Percentiles rank a stretch among this genome's conserved stretches.
These are phyloP conservation scores for Spathaspora gorwiae DNA, from an alignment of 805 yeast genomes.

Conservation along the genomic window DNA sequence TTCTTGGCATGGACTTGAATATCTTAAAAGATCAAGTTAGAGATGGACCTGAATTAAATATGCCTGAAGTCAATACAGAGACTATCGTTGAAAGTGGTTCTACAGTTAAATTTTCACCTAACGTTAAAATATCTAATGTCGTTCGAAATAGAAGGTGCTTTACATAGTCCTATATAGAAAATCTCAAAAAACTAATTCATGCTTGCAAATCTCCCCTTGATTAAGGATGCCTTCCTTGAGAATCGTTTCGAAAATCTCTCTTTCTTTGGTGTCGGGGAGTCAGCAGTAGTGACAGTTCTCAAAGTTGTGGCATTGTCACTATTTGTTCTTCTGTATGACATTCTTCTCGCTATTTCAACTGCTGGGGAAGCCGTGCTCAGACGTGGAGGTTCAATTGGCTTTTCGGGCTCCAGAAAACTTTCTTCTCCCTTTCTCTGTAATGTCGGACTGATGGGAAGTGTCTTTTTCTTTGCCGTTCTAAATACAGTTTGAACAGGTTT, in stretches of 20 bases:
- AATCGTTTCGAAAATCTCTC: conserved; percentile 29
- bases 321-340: conserved; percentile 7
- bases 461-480: conserved; percentile 52
- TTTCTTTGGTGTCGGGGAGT: conserved; percentile 9
- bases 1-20: conserved; percentile 53
- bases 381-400: conserved; percentile 1
- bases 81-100: conserved; percentile 55
- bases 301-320: conserved; percentile 3
- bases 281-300: conserved; percentile 10
- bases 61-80: conserved; percentile 67
- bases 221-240: conserved; percentile 31
- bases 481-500: conserved; percentile 82
- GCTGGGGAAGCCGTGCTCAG: conserved; percentile 1
- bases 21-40: conserved; percentile 41
- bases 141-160: conserved; percentile 1
- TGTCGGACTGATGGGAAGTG: conserved; percentile 45
- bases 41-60: conserved; percentile 71
- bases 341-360: conserved; percentile 2
- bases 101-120: conserved; percentile 57
- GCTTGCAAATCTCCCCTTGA: conserved; percentile 7
- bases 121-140: conserved; percentile 30
- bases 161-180: not conserved
- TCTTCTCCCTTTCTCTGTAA: conserved; percentile 19
- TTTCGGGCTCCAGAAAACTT: not conserved
- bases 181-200: not conserved